phyloP scores from a whole-genome alignment of 73 alveolate species.

The Uronychia setigera region DNA sequence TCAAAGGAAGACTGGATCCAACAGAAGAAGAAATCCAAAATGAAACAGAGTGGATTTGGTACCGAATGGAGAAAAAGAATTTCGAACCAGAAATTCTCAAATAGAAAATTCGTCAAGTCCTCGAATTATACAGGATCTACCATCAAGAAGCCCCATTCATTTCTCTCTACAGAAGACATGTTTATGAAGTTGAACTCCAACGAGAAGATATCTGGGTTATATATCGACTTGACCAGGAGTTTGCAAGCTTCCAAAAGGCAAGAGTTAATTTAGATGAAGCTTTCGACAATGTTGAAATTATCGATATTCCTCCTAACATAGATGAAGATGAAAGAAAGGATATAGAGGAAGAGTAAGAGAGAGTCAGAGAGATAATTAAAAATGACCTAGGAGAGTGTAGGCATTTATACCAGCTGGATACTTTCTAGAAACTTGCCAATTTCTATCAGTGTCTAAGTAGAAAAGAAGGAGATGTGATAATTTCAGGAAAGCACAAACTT shows the following conservation, averaged over 20 bases:
- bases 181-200: not conserved
- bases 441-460: not conserved
- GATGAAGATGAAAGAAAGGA: too few relatives aligned
- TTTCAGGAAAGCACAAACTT: not conserved
- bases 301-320: not conserved
- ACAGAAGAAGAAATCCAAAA: constrained; percentile 8
- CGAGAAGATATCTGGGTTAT: not conserved
- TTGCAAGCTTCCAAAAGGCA: constrained; percentile 5
- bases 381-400: not conserved
- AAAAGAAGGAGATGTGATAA: not conserved
- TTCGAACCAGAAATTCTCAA: not conserved
- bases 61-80: not conserved
- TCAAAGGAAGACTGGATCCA: constrained; percentile 23
- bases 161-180: not conserved
- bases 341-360: too few relatives aligned
- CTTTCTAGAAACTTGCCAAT: not conserved
- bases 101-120: not conserved
- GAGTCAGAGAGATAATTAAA: too few relatives aligned
- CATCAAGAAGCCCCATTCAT: not conserved
- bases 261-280: not conserved
- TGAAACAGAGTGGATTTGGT: constrained; percentile 1
- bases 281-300: not conserved
- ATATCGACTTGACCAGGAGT: not conserved
- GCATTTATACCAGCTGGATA: not conserved
- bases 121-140: not conserved